Conservation (phyloP, 257 asterid species). For the Penstemon eatonii region DNA sequence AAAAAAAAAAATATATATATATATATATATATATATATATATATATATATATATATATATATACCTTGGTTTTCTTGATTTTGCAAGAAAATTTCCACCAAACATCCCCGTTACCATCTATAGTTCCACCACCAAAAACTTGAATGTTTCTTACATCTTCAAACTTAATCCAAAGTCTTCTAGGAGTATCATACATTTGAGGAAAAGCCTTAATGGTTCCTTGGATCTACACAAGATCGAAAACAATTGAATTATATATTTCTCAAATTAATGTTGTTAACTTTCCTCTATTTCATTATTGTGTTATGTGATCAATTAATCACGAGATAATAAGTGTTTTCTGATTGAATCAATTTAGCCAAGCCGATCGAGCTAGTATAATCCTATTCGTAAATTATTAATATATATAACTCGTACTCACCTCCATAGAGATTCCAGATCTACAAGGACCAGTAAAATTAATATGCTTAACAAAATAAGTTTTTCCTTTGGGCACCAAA, state of each 20-base stretch:
- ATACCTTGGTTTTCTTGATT: constrained; percentile 55
- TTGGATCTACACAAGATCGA: constrained; percentile 48
- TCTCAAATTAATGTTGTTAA: background rate
- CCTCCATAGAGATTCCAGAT: constrained; percentile 57
- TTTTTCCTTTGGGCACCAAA: constrained; percentile 54
- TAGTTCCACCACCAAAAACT: constrained; percentile 71
- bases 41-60: background rate
- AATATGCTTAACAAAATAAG: constrained; percentile 61
- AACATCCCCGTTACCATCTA: constrained; percentile 75
- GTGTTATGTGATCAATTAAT: background rate
- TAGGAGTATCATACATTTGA: constrained; percentile 43
- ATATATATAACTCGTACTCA: constrained; percentile 14
- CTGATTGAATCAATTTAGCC: too few species aligned
- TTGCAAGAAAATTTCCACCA: constrained; percentile 95
- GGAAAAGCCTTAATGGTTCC: constrained; percentile 71
- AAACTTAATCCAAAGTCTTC: constrained; percentile 72
- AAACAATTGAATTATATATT: background rate
- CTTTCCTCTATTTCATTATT: background rate
- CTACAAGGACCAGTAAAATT: constrained; percentile 71
- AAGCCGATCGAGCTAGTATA: too few species aligned
- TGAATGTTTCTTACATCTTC: constrained; percentile 49
- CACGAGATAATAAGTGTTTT: too few species aligned
- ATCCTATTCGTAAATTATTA: too few species aligned
- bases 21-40: constrained; percentile 24
- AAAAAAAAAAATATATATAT: background rate